A percentile compares a stretch with the other conserved stretches of the same genome.
Conservation (phyloP, 2,329 filamentous ascomycete species). For the Magnaporthiopsis rhizophila region DNA sequence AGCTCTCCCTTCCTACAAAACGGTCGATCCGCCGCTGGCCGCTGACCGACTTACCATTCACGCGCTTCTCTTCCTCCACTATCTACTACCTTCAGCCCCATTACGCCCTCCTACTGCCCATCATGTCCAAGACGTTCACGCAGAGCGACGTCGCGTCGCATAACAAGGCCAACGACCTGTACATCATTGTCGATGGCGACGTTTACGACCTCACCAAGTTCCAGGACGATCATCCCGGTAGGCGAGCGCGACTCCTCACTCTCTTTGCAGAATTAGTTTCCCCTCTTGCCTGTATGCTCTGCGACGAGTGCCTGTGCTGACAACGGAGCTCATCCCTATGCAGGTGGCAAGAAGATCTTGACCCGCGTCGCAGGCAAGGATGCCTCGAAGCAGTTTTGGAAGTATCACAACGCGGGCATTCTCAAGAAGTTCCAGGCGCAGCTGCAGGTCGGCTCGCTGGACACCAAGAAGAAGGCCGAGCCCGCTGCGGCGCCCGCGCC, state of each 20-base stretch:
- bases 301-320: slow-evolving; percentile 4
- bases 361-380: slow-evolving; percentile 57
- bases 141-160: slow-evolving; percentile 82
- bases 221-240: slow-evolving; percentile 76
- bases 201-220: slow-evolving; percentile 93
- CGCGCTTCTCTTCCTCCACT: neutral
- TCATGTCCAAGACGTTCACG: slow-evolving; percentile 84
- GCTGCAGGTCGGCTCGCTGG: slow-evolving; percentile 78
- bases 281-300: neutral
- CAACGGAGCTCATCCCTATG: neutral
- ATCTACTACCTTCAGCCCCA: slow-evolving; percentile 15
- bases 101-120: slow-evolving; percentile 15
- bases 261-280: neutral
- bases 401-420: slow-evolving; percentile 76
- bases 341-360: slow-evolving; percentile 58
- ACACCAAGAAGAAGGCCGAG: slow-evolving; percentile 67
- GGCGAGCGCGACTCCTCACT: slow-evolving; percentile 17
- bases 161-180: slow-evolving; percentile 79
- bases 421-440: slow-evolving; percentile 77
- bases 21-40: neutral
- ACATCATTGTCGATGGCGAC: slow-evolving; percentile 87
- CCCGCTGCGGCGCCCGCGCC: slow-evolving; percentile 42
- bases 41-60: neutral
- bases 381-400: slow-evolving; percentile 61
- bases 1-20: neutral